phyloP scores from a whole-genome alignment of 129 eudicot genomes.

The Artemisia tridentata region DNA sequence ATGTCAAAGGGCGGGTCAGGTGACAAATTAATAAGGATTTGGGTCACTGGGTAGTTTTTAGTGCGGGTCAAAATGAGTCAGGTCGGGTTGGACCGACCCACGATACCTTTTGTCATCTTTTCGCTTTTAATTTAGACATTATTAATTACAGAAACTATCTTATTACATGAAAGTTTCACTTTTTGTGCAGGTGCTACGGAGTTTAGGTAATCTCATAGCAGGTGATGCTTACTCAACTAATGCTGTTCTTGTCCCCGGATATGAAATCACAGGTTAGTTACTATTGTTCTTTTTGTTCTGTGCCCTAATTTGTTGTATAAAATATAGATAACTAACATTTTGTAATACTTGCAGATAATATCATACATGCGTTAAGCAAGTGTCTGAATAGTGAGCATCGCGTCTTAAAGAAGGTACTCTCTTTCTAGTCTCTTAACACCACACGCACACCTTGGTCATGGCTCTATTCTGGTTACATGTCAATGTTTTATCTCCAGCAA shows the following conservation, averaged over 20 bases:
- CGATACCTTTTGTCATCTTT: too few species aligned
- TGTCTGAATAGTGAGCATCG: conserved; percentile 93
- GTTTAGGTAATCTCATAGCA: conserved; percentile 96
- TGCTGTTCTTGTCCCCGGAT: conserved; percentile 61
- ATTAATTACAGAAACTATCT: too few species aligned
- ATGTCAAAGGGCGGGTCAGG: not conserved
- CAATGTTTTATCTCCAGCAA: not conserved
- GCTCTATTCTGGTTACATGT: not conserved
- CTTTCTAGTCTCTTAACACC: not conserved
- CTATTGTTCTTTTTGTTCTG: not conserved
- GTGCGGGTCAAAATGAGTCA: too few species aligned
- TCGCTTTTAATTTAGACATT: too few species aligned
- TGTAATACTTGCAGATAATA: conserved; percentile 47
- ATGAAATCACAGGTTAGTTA: conserved; percentile 78
- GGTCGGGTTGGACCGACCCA: too few species aligned
- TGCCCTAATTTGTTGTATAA: not conserved
- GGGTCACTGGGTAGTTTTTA: too few species aligned
- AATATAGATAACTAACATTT: conserved; percentile 3
- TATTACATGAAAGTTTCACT: not conserved
- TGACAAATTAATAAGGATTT: too few species aligned
- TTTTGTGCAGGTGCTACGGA: conserved; percentile 65
- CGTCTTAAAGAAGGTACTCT: conserved; percentile 78
- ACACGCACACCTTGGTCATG: not conserved
- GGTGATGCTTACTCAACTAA: conserved; percentile 72
- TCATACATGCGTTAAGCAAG: conserved; percentile 62